A percentile compares a stretch with the other conserved stretches of the same genome.
Evolutionary conservation across 345 rosid species (phyloP).

Genomic region (Populus alba): DNA sequence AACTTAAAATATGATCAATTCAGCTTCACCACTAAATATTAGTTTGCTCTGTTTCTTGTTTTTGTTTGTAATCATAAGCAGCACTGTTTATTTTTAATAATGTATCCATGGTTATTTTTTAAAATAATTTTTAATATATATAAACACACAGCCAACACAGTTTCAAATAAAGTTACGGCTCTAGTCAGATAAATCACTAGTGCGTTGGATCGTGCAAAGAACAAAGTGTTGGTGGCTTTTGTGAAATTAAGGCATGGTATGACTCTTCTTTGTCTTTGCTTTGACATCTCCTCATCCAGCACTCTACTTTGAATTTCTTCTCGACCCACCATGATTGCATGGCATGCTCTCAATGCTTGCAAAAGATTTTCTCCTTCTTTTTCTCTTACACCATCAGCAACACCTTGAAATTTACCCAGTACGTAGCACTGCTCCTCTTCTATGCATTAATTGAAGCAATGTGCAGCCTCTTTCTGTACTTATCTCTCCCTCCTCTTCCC

Average conservation of each 20-base stretch:
- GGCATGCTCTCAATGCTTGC: slow-evolving; percentile 32
- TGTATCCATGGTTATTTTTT: no score
- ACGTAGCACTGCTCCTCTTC: background rate
- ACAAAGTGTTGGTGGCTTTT: slow-evolving; percentile 9
- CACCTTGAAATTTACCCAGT: slow-evolving; percentile 16
- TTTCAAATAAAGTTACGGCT: no score
- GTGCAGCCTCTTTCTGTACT: background rate
- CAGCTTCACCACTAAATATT: no score
- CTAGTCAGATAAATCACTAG: background rate
- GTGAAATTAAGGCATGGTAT: slow-evolving; percentile 38
- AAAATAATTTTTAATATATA: no score
- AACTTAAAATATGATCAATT: no score
- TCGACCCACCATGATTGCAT: slow-evolving; percentile 46
- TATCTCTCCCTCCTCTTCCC: background rate
- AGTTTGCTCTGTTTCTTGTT: no score
- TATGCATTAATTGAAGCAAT: background rate
- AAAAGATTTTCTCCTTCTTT: background rate
- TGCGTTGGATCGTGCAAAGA: slow-evolving; percentile 17
- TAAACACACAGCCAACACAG: no score
- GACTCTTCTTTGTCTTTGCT: slow-evolving; percentile 18
- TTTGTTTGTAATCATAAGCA: no score
- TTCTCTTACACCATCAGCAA: background rate
- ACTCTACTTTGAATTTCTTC: slow-evolving; percentile 28
- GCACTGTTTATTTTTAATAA: no score
- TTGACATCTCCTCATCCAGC: slow-evolving; percentile 2